Conservation (phyloP, 2,329 filamentous ascomycete species). For the Neofusicoccum ribis region DNA sequence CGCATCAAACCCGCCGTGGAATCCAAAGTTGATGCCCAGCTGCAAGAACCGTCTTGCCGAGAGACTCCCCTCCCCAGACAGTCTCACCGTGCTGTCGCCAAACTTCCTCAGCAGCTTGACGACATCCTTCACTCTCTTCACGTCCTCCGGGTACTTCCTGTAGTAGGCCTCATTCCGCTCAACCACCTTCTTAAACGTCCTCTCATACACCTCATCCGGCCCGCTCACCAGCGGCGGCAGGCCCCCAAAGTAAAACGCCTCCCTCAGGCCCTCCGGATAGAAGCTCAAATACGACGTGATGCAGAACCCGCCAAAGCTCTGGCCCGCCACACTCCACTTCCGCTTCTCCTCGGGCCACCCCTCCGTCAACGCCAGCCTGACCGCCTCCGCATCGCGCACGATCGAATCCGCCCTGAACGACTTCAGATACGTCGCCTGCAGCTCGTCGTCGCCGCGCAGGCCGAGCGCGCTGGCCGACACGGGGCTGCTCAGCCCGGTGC, state of each 20-base stretch:
- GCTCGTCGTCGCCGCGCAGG: slow-evolving; percentile 60
- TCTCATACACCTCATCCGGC: slow-evolving; percentile 73
- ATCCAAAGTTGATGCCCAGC: slow-evolving; percentile 75
- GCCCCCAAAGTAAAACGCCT: slow-evolving; percentile 82
- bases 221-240: slow-evolving; percentile 68
- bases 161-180: slow-evolving; percentile 80
- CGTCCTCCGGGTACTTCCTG: slow-evolving; percentile 79
- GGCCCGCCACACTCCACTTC: slow-evolving; percentile 84
- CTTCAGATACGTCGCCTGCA: slow-evolving; percentile 79
- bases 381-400: slow-evolving; percentile 83
- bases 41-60: slow-evolving; percentile 75
- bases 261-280: slow-evolving; percentile 72
- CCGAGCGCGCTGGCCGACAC: slow-evolving; percentile 72
- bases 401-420: slow-evolving; percentile 88
- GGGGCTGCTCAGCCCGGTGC: slow-evolving; percentile 81
- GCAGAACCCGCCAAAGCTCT: slow-evolving; percentile 91
- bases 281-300: slow-evolving; percentile 80
- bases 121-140: slow-evolving; percentile 66
- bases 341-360: slow-evolving; percentile 68
- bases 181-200: slow-evolving; percentile 67
- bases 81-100: slow-evolving; percentile 58
- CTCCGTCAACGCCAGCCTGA: slow-evolving; percentile 71
- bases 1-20: slow-evolving; percentile 72
- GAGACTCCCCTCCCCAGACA: slow-evolving; percentile 72
- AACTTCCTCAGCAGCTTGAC: slow-evolving; percentile 61